A percentile compares a stretch with the other conserved stretches of the same genome.
phyloP scores from a whole-genome alignment of 2,329 filamentous ascomycete species.

The Cordyceps javanica region DNA sequence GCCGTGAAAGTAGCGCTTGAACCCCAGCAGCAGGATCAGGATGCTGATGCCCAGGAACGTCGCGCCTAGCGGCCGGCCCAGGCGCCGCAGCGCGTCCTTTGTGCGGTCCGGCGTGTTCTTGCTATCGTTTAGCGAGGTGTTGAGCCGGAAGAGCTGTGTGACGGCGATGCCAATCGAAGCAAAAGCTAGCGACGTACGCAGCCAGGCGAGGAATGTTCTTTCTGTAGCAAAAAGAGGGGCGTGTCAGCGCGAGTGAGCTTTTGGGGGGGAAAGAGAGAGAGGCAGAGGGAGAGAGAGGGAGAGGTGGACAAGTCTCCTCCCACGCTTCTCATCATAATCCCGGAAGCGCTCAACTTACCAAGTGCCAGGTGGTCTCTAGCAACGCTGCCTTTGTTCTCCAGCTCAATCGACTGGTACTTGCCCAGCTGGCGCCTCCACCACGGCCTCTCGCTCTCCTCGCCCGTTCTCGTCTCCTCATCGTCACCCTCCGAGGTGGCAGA shows the following conservation, averaged over 20 bases:
- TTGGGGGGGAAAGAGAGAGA: not conserved
- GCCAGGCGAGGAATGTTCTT: slow-evolving; percentile 79
- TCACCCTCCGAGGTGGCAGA: slow-evolving; percentile 17
- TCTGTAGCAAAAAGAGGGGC: slow-evolving; percentile 41
- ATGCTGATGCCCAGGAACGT: slow-evolving; percentile 74
- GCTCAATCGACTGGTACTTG: slow-evolving; percentile 57
- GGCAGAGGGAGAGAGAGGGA: too few species aligned
- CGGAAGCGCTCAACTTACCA: slow-evolving; percentile 40
- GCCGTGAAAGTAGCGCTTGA: slow-evolving; percentile 69
- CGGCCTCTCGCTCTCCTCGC: slow-evolving; percentile 20
- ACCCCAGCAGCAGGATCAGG: slow-evolving; percentile 67
- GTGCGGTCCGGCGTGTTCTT: slow-evolving; percentile 22
- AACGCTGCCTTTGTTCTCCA: slow-evolving; percentile 82
- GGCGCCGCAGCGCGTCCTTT: slow-evolving; percentile 44
- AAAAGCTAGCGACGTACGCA: slow-evolving; percentile 75
- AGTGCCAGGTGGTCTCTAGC: slow-evolving; percentile 76
- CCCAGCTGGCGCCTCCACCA: slow-evolving; percentile 48
- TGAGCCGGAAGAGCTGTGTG: slow-evolving; percentile 79
- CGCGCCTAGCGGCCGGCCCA: slow-evolving; percentile 69
- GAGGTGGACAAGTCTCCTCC: too few species aligned
- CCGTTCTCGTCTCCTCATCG: slow-evolving; percentile 15
- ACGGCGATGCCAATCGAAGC: slow-evolving; percentile 78
- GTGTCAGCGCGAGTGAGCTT: not conserved
- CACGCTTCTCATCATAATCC: too few species aligned
- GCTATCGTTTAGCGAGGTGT: slow-evolving; percentile 50